Percentiles rank a stretch among this genome's conserved stretches.
These are phyloP conservation scores for Clonostachys rhizophaga DNA, from an alignment of 2,329 filamentous ascomycete species.

Conservation along the genomic window DNA sequence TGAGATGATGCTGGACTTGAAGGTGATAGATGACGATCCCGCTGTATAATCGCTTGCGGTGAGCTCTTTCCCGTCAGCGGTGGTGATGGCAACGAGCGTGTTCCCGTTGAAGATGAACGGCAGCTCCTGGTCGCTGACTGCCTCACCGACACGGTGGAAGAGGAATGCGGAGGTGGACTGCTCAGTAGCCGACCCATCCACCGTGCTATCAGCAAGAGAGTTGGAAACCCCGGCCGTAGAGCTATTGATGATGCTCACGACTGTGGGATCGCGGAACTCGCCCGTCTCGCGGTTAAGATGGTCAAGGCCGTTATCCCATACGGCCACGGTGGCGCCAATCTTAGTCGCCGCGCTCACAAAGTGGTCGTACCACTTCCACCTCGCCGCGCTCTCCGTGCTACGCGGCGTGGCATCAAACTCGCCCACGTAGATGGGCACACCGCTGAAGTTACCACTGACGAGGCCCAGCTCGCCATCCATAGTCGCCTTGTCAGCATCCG, in stretches of 20 bases:
- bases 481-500: constrained; percentile 42
- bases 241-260: constrained; percentile 39
- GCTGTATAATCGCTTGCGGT: constrained; percentile 39
- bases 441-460: constrained; percentile 48
- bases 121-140: constrained; percentile 33
- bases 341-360: constrained; percentile 41
- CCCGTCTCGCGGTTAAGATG: constrained; percentile 43
- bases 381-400: constrained; percentile 46
- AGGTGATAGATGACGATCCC: constrained; percentile 35
- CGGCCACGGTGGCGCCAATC: constrained; percentile 42
- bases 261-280: constrained; percentile 44
- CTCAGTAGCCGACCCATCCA: constrained; percentile 33
- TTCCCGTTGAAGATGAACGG: constrained; percentile 52
- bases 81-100: constrained; percentile 16
- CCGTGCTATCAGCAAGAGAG: constrained; percentile 43
- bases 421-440: constrained; percentile 50
- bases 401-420: constrained; percentile 48
- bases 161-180: constrained; percentile 49
- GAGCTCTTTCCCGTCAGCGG: constrained; percentile 18
- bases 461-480: constrained; percentile 43
- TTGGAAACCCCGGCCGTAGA: constrained; percentile 38
- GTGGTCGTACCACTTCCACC: constrained; percentile 54
- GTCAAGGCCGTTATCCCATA: constrained; percentile 58
- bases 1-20: constrained; percentile 39
- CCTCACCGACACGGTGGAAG: constrained; percentile 43